Conservation (phyloP, 805 yeast genomes). For the Alloascoidea hylecoeti region DNA sequence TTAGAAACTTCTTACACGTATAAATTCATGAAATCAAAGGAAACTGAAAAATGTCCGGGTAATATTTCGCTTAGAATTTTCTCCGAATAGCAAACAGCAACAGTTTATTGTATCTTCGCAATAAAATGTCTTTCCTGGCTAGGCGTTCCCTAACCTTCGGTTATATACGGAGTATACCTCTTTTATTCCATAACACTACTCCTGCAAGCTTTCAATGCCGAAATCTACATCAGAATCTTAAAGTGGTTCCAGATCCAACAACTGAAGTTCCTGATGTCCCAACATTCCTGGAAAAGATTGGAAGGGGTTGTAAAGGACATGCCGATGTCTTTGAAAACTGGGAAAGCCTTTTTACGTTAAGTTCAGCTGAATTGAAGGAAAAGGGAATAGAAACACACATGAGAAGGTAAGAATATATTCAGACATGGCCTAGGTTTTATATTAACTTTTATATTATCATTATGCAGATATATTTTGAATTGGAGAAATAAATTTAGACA, state of each 20-base stretch:
- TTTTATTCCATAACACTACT: no score
- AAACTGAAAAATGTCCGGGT: no score
- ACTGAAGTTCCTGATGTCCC: constrained; percentile 49
- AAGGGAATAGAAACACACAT: constrained; percentile 63
- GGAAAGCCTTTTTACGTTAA: constrained; percentile 47
- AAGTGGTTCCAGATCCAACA: constrained; percentile 33
- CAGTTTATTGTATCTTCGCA: no score
- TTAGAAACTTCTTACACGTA: no score
- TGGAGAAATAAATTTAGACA: constrained; percentile 59
- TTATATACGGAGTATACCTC: no score
- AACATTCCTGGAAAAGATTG: constrained; percentile 64
- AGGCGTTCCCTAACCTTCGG: no score
- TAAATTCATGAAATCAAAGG: no score
- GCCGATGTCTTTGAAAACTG: constrained; percentile 59
- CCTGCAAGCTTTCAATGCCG: no score
- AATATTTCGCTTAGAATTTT: no score
- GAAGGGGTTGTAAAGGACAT: constrained; percentile 59
- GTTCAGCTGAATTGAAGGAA: constrained; percentile 45
- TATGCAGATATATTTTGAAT: constrained; percentile 39
- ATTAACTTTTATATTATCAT: not conserved
- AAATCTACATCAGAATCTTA: no score
- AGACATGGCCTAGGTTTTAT: not conserved
- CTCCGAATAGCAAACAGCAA: no score
- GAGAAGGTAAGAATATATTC: constrained; percentile 30
- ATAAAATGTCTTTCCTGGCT: no score